Evolutionary conservation across 208 protist species (phyloP).

Genomic region (Trichomonas vaginalis): DNA sequence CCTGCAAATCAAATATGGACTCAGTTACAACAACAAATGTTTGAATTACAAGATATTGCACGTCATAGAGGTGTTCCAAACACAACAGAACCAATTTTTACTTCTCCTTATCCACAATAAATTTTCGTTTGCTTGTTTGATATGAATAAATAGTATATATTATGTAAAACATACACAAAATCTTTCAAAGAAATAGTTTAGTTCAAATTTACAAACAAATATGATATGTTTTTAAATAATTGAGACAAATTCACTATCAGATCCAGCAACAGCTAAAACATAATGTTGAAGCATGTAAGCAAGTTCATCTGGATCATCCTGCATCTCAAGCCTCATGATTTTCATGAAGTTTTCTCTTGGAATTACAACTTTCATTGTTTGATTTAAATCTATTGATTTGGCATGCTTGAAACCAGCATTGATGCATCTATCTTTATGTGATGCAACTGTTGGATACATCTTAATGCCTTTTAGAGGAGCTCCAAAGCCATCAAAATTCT

Average conservation of each 20-base stretch:
- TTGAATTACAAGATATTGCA: background rate
- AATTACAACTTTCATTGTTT: background rate
- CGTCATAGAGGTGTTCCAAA: background rate
- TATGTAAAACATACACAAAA: too few species aligned
- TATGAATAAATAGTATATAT: too few species aligned
- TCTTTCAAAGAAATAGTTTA: too few species aligned
- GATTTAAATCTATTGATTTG: background rate
- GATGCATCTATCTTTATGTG: background rate
- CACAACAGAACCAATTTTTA: background rate
- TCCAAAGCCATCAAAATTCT: background rate
- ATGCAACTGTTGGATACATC: background rate
- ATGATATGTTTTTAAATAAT: too few species aligned
- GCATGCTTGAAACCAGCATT: background rate
- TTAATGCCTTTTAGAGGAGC: background rate
- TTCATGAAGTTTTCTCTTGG: background rate
- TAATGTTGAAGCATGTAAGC: background rate
- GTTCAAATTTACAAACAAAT: too few species aligned
- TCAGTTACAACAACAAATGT: background rate
- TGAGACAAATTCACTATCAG: background rate
- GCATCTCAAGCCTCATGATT: background rate
- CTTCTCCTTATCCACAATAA: conserved; percentile 4
- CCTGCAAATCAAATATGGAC: background rate
- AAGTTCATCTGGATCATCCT: background rate
- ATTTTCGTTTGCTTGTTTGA: background rate
- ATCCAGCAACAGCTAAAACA: background rate